Evolutionary conservation across 768 basidiomycete species (phyloP).

Genomic region (Macrolepiota fuliginosa): DNA sequence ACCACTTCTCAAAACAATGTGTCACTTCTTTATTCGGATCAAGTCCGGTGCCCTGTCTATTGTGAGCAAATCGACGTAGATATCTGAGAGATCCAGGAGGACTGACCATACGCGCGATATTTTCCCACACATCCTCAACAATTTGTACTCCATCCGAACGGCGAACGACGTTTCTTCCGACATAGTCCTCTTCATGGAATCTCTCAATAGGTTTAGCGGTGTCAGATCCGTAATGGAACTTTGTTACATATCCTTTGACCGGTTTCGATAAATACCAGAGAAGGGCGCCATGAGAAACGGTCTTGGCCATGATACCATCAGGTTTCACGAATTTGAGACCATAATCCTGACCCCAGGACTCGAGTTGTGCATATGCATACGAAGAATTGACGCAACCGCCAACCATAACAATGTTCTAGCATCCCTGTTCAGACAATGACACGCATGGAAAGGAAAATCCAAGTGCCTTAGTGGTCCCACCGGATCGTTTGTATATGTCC

Average conservation of each 20-base stretch:
- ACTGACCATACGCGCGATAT: neutral
- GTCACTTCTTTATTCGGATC: neutral
- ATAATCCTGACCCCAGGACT: neutral
- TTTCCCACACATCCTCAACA: neutral
- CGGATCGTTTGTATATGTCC: neutral
- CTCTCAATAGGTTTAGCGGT: neutral
- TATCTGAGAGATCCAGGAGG: neutral
- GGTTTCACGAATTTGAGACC: neutral
- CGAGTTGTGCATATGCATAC: neutral
- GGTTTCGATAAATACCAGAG: conserved; percentile 1
- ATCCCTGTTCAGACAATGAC: neutral
- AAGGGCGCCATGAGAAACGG: conserved; percentile 1
- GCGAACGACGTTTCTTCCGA: neutral
- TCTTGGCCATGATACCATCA: conserved; percentile 1
- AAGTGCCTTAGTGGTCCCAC: neutral
- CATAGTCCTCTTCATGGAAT: neutral
- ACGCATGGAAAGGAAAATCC: too few relatives aligned
- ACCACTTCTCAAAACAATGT: neutral
- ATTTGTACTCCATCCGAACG: neutral
- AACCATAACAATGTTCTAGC: neutral
- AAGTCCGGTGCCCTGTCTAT: neutral
- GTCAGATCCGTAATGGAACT: conserved; percentile 3
- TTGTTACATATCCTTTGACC: neutral
- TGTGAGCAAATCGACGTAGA: neutral
- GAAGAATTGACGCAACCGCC: conserved; percentile 2